These are phyloP conservation scores for Cladophialophora carrionii DNA, from an alignment of 2,329 filamentous ascomycete genomes.

Conservation along the genomic window DNA sequence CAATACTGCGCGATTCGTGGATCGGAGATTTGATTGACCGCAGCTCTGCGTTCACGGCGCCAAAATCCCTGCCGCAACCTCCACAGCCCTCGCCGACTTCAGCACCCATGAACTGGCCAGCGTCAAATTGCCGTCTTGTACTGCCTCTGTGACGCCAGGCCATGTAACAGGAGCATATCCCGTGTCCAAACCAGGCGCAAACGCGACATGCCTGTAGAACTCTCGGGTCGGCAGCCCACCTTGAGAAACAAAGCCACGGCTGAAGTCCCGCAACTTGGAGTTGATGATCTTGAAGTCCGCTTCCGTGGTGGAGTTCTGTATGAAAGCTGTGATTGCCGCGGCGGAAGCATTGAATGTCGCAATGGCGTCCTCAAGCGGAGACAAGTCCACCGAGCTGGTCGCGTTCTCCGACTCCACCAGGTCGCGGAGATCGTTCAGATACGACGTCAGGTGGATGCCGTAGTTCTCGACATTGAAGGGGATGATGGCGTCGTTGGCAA, in stretches of 20 bases:
- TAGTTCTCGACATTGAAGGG: constrained; percentile 48
- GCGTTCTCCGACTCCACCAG: constrained; percentile 40
- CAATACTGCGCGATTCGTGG: too few species aligned
- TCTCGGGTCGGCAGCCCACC: constrained; percentile 52
- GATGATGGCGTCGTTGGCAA: constrained; percentile 46
- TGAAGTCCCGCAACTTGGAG: constrained; percentile 52
- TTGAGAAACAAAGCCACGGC: constrained; percentile 51
- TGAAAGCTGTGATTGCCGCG: constrained; percentile 26
- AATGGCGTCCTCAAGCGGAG: constrained; percentile 44
- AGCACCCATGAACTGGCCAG: constrained; percentile 38
- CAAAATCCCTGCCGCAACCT: constrained; percentile 37
- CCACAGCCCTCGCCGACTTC: constrained; percentile 37
- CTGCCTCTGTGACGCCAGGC: constrained; percentile 39
- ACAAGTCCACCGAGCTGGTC: constrained; percentile 27
- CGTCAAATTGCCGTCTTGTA: constrained; percentile 36
- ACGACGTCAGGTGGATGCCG: constrained; percentile 44
- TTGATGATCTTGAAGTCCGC: constrained; percentile 46
- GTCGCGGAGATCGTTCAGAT: constrained; percentile 44
- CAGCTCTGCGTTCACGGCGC: constrained; percentile 10
- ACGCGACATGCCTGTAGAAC: constrained; percentile 53
- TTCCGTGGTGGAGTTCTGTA: constrained; percentile 25
- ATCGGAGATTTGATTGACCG: not conserved
- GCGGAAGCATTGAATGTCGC: constrained; percentile 43
- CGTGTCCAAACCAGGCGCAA: constrained; percentile 51
- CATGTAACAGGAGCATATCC: constrained; percentile 40